Conservation (phyloP, 495 filamentous ascomycete genomes). For the Hypoxylon intermedium region DNA sequence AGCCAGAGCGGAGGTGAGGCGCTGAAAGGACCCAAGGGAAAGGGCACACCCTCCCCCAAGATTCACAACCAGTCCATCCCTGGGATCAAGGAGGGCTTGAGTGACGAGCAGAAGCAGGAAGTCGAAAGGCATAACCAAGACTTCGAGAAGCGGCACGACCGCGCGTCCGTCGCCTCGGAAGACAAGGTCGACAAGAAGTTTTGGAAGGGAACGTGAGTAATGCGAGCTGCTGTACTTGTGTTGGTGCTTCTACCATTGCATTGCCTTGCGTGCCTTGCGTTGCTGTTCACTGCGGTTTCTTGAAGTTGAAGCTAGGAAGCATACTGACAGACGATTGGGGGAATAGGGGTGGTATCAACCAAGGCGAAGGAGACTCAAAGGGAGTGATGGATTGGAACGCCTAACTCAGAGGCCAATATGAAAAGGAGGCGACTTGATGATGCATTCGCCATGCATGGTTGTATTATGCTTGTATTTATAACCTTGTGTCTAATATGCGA, state of each 20-base stretch:
- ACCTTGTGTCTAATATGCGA: too few relatives aligned
- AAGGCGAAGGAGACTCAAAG: constrained; percentile 10
- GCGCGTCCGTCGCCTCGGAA: constrained; percentile 43
- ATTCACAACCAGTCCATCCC: constrained; percentile 51
- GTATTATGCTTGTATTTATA: constrained; percentile 1
- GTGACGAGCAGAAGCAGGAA: constrained; percentile 55
- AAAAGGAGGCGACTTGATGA: background rate
- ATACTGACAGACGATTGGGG: constrained; percentile 12
- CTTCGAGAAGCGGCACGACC: constrained; percentile 58
- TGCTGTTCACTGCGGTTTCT: background rate
- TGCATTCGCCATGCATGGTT: background rate
- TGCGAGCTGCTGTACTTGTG: background rate
- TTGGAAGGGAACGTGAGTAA: constrained; percentile 49
- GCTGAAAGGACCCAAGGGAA: constrained; percentile 49
- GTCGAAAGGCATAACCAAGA: constrained; percentile 59
- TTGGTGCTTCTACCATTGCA: background rate
- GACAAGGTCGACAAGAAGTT: constrained; percentile 60
- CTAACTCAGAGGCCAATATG: constrained; percentile 2
- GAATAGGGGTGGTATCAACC: constrained; percentile 29
- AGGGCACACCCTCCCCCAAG: constrained; percentile 52
- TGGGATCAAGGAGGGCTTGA: constrained; percentile 45
- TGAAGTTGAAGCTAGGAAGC: background rate
- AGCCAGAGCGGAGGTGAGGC: constrained; percentile 50
- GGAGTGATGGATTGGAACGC: constrained; percentile 37
- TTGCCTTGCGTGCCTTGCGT: background rate